Base-by-base conservation (phyloP, 1,139 yeast genomes). In the Debaryomycetaceae sp. region DNA sequence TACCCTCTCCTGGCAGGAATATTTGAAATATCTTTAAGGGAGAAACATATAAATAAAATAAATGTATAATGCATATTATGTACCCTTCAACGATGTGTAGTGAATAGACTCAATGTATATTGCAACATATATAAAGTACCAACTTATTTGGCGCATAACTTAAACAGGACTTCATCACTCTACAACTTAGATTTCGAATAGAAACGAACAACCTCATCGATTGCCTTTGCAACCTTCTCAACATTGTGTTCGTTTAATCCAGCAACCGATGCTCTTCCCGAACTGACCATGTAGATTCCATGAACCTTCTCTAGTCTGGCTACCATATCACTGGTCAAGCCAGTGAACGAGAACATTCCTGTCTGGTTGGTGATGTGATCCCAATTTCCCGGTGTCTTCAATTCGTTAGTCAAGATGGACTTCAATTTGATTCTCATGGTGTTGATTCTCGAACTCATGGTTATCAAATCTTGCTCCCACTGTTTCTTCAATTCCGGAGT, bases 271-370 rank as follows among this genome's bases (percentile, higher is more conserved):
- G 95, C 94, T 65, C 98, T 83, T 38, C 98, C 98, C 41, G 88
- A 79, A 39, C 83, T 68, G 40, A 86, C 91, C 62, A 86, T 60
- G 58, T 85, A 86, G 41, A 91, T 82, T 17, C 84, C 94, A 63
- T 86, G 95, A 50, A 81, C 79, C 51, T 75, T 64, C 58, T 88
- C 95, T 46, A 91, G 75, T 50, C 87, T 75, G 42, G 77, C 78
- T 39, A 87, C 97, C 80, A 88, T 92, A 38, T 83, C 87, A 18
- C 84, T 73, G 17, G 76, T 67, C 52, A 92, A 75, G 1, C 96
- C 98, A 18, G 98, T 91, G 67, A 83, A 92, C 41, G 96, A 88
- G 65, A 92, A 92, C 98, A 92, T 92, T 53, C 98, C 98, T 45
- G 87, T 85, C 69, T 92, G 98, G 48, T 77, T 74, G 40, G 87